Evolutionary conservation across 2,329 filamentous ascomycete species (phyloP).

Genomic region (Hysterium pulicare): DNA sequence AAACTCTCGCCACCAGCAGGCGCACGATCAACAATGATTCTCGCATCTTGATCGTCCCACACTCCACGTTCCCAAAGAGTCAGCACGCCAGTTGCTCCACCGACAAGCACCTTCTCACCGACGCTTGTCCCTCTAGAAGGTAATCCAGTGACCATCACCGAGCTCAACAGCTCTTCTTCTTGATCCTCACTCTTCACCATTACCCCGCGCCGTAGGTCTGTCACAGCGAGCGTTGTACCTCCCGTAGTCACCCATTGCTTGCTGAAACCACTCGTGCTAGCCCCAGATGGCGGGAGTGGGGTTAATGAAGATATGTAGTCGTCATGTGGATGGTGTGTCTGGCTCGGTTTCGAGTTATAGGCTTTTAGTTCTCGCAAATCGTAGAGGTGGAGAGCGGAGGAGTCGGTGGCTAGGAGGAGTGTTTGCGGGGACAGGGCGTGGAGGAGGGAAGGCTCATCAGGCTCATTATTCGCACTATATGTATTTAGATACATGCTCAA

Average conservation of each 20-base stretch:
- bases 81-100: constrained; percentile 75
- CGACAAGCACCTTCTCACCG: constrained; percentile 72
- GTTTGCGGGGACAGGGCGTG: constrained; percentile 84
- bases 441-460: constrained; percentile 76
- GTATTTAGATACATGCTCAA: constrained; percentile 11
- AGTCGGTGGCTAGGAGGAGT: constrained; percentile 86
- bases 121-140: constrained; percentile 66
- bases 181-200: constrained; percentile 89
- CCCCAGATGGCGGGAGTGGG: constrained; percentile 72
- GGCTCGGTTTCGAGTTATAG: constrained; percentile 62
- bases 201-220: constrained; percentile 81
- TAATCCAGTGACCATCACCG: constrained; percentile 72
- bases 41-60: constrained; percentile 93
- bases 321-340: constrained; percentile 81
- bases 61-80: constrained; percentile 92
- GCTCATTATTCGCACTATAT: constrained; percentile 40
- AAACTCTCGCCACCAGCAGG: constrained; percentile 70
- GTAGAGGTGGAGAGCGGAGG: constrained; percentile 81
- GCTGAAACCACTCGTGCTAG: constrained; percentile 81
- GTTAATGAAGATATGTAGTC: constrained; percentile 91
- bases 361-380: constrained; percentile 64
- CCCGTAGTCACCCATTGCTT: constrained; percentile 96
- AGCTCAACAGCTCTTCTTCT: constrained; percentile 86
- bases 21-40: constrained; percentile 68
- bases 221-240: constrained; percentile 84